Base-by-base conservation (phyloP, 768 basidiomycete genomes). In the Tricholoma matsutake region DNA sequence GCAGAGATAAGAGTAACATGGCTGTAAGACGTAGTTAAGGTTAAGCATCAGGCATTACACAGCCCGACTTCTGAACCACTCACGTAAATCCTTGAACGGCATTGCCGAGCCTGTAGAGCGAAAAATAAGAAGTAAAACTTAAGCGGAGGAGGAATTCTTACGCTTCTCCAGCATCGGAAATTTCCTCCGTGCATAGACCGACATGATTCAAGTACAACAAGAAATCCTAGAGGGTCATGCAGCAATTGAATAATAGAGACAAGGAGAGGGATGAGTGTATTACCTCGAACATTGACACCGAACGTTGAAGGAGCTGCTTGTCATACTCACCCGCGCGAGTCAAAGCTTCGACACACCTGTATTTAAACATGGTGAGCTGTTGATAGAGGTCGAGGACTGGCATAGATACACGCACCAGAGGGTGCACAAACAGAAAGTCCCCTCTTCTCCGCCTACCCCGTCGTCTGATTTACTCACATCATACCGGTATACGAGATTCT, bases 361-460 rank as follows among this genome's bases (percentile, higher is more conserved):
- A 66, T 25, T 20, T 16, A 22, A 25, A 35, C 13, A 59, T 39
- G 51, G 14, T 60, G 41, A 28, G 51, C 25, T 22, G 6, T 6
- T 20, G 29, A 29, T 3, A 20, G 14, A 56, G 14, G 55, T 22
- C 31, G 43, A 32, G 16, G 25, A 18, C 52, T 25, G 22, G 22
- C 22, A 25, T 3, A 3, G 22, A 25, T 25, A 58, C 8, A 71
- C 77, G 6, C 56, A 89, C 91, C 90, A 93, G 6, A 93, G 72
- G 0, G 91, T 92, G 68, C 93, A 95, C 52, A 98, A 77, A 62
- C 92, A 93, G 75, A 98, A 97, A 0, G 92, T 95, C 1, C 96
- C 96, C 74, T 97, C 96, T 64, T 96, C 93, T 1, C 96, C 95
- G 1, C 96, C 96, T 11, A 98, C 94, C 6, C 96, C 96, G 67